Percentiles rank a stretch among this genome's conserved stretches.
These are phyloP conservation scores for Phytophthora palmivora DNA, from an alignment of 352 stramenopile species.

Conservation along the genomic window DNA sequence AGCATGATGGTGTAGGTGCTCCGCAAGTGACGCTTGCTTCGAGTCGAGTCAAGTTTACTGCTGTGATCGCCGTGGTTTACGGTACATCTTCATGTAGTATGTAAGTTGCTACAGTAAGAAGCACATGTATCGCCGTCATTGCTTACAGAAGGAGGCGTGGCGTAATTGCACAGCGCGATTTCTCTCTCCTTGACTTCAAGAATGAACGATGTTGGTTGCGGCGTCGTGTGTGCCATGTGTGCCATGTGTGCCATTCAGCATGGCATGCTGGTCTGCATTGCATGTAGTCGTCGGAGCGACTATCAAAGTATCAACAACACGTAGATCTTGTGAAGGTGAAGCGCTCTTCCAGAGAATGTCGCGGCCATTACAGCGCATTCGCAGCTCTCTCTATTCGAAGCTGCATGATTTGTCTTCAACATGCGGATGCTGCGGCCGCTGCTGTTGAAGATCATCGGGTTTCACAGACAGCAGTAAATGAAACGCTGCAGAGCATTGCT, in stretches of 20 bases:
- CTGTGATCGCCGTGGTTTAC: no score
- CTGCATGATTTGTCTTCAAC: conserved; percentile 16
- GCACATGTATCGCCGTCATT: background rate
- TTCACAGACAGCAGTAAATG: background rate
- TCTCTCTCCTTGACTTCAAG: conserved; percentile 33
- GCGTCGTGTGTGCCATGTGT: conserved; percentile 11
- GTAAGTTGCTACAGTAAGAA: no score
- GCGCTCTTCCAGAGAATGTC: conserved; percentile 10
- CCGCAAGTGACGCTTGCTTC: background rate
- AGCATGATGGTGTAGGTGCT: conserved; percentile 3
- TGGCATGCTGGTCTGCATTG: no score
- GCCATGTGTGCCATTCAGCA: no score
- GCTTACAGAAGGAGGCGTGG: background rate
- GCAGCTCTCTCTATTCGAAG: conserved; percentile 3
- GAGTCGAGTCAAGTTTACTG: no score
- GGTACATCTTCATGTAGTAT: no score
- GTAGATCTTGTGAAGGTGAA: conserved; percentile 17
- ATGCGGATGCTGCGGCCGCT: background rate
- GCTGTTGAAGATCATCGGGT: conserved; percentile 15
- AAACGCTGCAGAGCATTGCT: no score
- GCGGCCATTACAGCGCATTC: conserved; percentile 16
- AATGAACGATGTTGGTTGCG: conserved; percentile 21
- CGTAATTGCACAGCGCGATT: conserved; percentile 27
- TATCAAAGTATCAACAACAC: conserved; percentile 27
- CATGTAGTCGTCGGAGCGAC: conserved; percentile 16